Conservation (phyloP, 441 rosid genomes). For the Croton setiger region DNA sequence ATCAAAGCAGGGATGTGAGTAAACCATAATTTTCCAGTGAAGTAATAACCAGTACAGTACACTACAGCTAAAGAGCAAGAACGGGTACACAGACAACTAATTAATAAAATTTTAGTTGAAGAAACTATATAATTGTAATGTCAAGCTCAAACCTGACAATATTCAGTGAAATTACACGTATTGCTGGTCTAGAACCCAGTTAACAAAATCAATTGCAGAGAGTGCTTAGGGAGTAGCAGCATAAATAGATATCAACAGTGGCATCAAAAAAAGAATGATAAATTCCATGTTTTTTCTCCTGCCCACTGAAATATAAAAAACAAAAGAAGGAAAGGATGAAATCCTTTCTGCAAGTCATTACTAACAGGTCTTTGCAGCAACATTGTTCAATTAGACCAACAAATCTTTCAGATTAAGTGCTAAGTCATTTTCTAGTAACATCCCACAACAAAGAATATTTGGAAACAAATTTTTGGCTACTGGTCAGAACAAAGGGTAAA, state of each 20-base stretch:
- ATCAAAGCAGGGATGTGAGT: background rate
- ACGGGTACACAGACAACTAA: background rate
- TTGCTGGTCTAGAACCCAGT: background rate
- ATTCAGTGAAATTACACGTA: background rate
- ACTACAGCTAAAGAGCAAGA: background rate
- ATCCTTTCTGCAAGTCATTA: background rate
- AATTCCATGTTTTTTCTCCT: background rate
- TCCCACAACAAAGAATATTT: background rate
- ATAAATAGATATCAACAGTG: background rate
- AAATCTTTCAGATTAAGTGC: background rate
- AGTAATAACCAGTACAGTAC: background rate
- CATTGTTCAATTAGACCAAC: background rate
- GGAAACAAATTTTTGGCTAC: constrained; percentile 12
- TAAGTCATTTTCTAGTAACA: background rate
- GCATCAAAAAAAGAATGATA: background rate
- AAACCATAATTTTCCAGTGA: background rate
- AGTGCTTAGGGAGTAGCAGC: background rate
- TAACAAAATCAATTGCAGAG: background rate
- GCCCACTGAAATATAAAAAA: too few relatives aligned
- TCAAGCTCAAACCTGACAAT: background rate
- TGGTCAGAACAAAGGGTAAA: constrained; percentile 8
- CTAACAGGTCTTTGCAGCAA: background rate
- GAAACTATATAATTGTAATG: background rate
- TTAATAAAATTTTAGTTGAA: too few relatives aligned
- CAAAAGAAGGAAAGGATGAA: background rate